phyloP scores from a whole-genome alignment of 768 basidiomycete species.

The Auricularia heimuer region DNA sequence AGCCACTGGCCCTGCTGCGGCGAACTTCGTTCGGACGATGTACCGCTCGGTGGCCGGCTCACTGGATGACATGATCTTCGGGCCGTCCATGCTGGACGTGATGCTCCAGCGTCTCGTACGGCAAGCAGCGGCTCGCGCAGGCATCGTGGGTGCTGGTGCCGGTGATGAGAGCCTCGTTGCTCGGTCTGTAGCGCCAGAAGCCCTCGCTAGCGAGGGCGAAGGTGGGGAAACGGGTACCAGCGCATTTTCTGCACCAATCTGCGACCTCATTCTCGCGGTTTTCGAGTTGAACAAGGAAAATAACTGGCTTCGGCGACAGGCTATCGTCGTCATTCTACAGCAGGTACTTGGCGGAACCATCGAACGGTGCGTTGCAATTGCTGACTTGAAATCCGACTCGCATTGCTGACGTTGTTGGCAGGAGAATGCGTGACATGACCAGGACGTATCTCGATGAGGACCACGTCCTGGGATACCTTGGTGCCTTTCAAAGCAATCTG shows the following conservation, averaged over 20 bases:
- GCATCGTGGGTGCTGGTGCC: conserved; percentile 66
- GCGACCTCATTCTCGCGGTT: conserved; percentile 83
- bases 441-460: conserved; percentile 55
- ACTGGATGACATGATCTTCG: conserved; percentile 95
- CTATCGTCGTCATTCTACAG: conserved; percentile 92
- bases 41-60: conserved; percentile 90
- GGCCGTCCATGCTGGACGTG: conserved; percentile 90
- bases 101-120: conserved; percentile 84
- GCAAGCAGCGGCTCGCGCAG: conserved; percentile 84
- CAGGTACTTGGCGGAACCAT: conserved; percentile 94
- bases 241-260: conserved; percentile 87
- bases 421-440: conserved; percentile 79
- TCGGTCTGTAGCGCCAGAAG: conserved; percentile 53
- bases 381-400: background rate
- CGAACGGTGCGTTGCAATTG: conserved; percentile 56
- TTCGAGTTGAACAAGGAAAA: conserved; percentile 95
- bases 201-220: conserved; percentile 42
- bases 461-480: conserved; percentile 58
- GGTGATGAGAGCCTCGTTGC: conserved; percentile 79
- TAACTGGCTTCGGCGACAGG: conserved; percentile 92
- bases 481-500: conserved; percentile 57
- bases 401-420: conserved; percentile 21
- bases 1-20: conserved; percentile 36
- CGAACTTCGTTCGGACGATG: conserved; percentile 62
- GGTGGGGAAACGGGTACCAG: conserved; percentile 86